phyloP scores from a whole-genome alignment of 345 rosid species.

The Pistacia atlantica region DNA sequence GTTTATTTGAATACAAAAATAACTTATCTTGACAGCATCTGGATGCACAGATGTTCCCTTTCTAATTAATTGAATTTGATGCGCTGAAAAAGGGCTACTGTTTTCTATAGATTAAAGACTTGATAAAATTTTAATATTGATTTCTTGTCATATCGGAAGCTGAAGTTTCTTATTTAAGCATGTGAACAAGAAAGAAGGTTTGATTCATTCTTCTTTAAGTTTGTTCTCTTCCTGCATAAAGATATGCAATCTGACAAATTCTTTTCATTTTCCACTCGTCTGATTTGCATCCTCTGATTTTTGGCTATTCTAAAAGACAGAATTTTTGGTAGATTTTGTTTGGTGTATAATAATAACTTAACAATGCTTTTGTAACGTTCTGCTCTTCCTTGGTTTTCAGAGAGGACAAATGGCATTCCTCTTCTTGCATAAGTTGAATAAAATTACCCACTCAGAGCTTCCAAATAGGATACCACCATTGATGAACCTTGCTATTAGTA shows the following conservation, averaged over 20 bases:
- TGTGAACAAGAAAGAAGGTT: not conserved
- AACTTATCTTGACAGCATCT: not conserved
- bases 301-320: too few species aligned
- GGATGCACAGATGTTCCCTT: conserved; percentile 5
- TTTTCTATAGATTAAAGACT: too few species aligned
- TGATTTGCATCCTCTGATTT: not conserved
- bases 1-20: too few species aligned
- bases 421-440: not conserved
- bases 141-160: too few species aligned
- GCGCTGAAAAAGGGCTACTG: not conserved
- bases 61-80: not conserved
- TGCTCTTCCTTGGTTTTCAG: not conserved
- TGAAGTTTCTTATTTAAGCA: not conserved
- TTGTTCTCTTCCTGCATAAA: not conserved
- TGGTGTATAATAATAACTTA: too few species aligned
- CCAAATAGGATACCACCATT: not conserved
- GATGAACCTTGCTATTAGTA: not conserved
- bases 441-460: not conserved
- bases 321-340: not conserved
- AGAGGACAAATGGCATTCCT: not conserved
- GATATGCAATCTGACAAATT: not conserved
- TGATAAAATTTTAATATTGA: too few species aligned
- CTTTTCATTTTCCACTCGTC: not conserved
- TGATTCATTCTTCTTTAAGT: not conserved
- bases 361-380: not conserved